Evolutionary conservation across 441 rosid genomes (phyloP), one percentile per base, ranked within the genome.

Genomic region (Erysimum cheiri): DNA sequence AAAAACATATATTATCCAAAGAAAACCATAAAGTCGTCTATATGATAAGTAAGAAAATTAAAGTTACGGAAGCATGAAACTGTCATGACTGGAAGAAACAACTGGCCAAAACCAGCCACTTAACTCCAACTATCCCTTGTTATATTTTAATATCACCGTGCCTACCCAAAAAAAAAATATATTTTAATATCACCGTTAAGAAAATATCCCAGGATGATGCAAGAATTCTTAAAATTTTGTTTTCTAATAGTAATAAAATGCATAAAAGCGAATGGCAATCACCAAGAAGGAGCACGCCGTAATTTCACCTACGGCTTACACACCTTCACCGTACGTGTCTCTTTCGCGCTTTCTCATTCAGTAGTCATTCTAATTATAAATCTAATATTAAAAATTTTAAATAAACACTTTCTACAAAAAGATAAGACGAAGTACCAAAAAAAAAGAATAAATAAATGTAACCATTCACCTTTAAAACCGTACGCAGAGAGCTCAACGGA

Each of bases 301-400:
- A 28, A 56, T 46, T 64, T 55, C 19, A 31, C n/a, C 57, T 48
- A 64, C 65, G 17, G 64, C 26, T 44, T 54, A 1, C 49, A 35
- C 24, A 63, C 32, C 26, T 58, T 50, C 52, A 66, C 72, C 77
- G 63, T 67, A 60, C 68, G 63, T 73, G 72, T 73, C 72, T 1
- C 48, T 73, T 67, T 67, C 73, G 63, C 46, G 53, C 77, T 50
- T 59, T 59, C 57, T 12, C 3, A 31, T n/a, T 32, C 13, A 2
- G 22, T 24, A 14, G 6, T 55, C 66, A 48, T 58, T 66, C 32
- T 29, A 41, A 13, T 0, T 11, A 26, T 37, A 29, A 60, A 29
- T 4, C 11, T 1, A 6, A 26, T 11, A 33, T 6, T 70, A 13
- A 4, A 10, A 13, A n/a, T 6, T 19, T 19, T 0, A 36, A 52